Base-by-base conservation (phyloP, 305 asterid genomes). In the Fraxinus sp. region DNA sequence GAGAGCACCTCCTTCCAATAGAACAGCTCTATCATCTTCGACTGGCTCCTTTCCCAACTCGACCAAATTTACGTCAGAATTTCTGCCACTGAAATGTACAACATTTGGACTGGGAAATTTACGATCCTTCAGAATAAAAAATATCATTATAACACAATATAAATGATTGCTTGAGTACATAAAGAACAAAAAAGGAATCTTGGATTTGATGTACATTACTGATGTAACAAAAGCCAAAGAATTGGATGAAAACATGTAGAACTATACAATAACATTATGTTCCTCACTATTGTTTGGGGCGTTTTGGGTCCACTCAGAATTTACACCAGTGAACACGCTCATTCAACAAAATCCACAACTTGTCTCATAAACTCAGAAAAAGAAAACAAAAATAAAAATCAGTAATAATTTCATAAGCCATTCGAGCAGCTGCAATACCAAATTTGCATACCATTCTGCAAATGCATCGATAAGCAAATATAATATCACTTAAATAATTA, bases 1-100 rank as follows among this genome's bases (percentile, higher is more conserved):
- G 80, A 90, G 91, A 77, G 85, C 91, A 80, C 97, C 98, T 72
- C 93, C 94, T 86, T 93, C 98, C 87, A 95, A 85, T 72, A 95
- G 90, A 86, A 89, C 93, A 85, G 92, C 91, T 82, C 89, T 87
- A 70, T 93, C 98, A 82, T 93, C 97, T 83, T 92, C 97, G 75
- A 87, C 91, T 30, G 89, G 59, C 77, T 85, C 92, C 74, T 84
- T 84, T n/a, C 87, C 86, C 90, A 95, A 78, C 90, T 95, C 98
- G 83, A 87, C 95, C 91, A 90, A 89, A 87, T 84, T 86, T 86
- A 88, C 75, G 78, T 95, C 98, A 79, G 98, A 92, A 84, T 81
- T 91, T 87, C 98, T 93, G 86, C 91, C 89, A 77, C 92, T 80
- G 57, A 83, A 78, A 79, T 77, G 78, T 78, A 84, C n/a, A 66